Percentiles rank a stretch among this genome's conserved stretches.
These are phyloP conservation scores for Hibiscus tridactylites DNA, from an alignment of 345 rosid genomes.

Conservation along the genomic window DNA sequence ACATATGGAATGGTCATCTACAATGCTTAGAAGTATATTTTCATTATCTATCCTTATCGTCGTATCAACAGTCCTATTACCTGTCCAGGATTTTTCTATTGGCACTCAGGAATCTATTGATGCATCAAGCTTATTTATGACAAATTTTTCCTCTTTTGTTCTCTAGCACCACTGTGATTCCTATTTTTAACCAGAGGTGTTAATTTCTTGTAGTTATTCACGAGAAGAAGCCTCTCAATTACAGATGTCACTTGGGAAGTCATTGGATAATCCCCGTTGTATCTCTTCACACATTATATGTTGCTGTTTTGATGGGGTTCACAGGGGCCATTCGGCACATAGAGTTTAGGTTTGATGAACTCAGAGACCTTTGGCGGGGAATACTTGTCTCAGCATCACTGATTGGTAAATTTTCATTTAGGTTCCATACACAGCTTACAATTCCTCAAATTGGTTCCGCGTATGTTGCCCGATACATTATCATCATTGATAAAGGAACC, in stretches of 20 bases:
- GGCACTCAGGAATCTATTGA: background rate
- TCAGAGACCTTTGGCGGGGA: slow-evolving; percentile 83
- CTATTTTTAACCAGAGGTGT: slow-evolving; percentile 21
- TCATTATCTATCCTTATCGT: background rate
- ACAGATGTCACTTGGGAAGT: slow-evolving; percentile 52
- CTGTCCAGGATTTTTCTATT: background rate
- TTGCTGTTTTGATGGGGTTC: slow-evolving; percentile 52
- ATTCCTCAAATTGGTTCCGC: background rate
- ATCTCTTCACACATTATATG: slow-evolving; percentile 49
- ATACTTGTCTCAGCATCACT: slow-evolving; percentile 60
- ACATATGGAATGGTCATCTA: background rate
- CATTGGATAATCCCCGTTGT: slow-evolving; percentile 54
- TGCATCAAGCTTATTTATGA: background rate
- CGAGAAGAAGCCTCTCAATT: slow-evolving; percentile 46
- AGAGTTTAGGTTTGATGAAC: slow-evolving; percentile 81
- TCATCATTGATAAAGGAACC: background rate
- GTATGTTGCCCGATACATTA: background rate
- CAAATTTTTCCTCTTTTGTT: background rate
- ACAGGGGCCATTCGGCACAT: slow-evolving; percentile 62
- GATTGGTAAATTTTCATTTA: slow-evolving; percentile 37
- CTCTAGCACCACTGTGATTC: background rate
- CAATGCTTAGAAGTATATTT: background rate
- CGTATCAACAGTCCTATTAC: background rate
- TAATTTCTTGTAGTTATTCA: slow-evolving; percentile 47
- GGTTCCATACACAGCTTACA: background rate